These are phyloP conservation scores for Phascolomyces articulosus DNA, from an alignment of 371 early-diverging fungal genomes.

Conservation along the genomic window DNA sequence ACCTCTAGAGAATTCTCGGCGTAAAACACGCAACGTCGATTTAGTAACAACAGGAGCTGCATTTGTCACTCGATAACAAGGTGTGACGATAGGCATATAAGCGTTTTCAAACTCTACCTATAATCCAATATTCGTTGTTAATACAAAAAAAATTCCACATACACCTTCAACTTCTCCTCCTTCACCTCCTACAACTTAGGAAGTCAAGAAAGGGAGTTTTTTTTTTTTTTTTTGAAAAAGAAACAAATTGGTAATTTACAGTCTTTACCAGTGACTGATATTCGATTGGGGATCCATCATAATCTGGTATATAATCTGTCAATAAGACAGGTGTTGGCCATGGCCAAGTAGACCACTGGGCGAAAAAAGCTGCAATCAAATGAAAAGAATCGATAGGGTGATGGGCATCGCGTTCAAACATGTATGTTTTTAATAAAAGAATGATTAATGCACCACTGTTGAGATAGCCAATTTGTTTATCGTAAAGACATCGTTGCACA, in stretches of 20 bases:
- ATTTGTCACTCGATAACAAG: slow-evolving; percentile 40
- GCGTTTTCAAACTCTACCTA: slow-evolving; percentile 31
- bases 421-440: slow-evolving; percentile 36
- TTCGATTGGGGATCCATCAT: slow-evolving; percentile 12
- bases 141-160: too few relatives aligned
- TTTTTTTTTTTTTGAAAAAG: too few relatives aligned
- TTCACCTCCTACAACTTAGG: too few relatives aligned
- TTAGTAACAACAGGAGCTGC: slow-evolving; percentile 34
- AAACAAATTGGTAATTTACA: too few relatives aligned
- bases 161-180: too few relatives aligned
- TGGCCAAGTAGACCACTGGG: slow-evolving; percentile 38
- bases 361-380: slow-evolving; percentile 29
- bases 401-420: not conserved
- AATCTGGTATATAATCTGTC: slow-evolving; percentile 28
- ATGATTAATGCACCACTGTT: slow-evolving; percentile 40
- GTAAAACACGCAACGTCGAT: slow-evolving; percentile 29
- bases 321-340: slow-evolving; percentile 43
- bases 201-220: too few relatives aligned
- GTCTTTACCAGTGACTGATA: slow-evolving; percentile 23
- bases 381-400: slow-evolving; percentile 8
- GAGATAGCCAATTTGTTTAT: slow-evolving; percentile 42
- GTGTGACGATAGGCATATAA: slow-evolving; percentile 45
- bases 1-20: slow-evolving; percentile 42
- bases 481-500: slow-evolving; percentile 31
- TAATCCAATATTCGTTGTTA: not conserved